Evolutionary conservation across 345 rosid genomes (phyloP).

Genomic region (Bruguiera gymnorhiza): DNA sequence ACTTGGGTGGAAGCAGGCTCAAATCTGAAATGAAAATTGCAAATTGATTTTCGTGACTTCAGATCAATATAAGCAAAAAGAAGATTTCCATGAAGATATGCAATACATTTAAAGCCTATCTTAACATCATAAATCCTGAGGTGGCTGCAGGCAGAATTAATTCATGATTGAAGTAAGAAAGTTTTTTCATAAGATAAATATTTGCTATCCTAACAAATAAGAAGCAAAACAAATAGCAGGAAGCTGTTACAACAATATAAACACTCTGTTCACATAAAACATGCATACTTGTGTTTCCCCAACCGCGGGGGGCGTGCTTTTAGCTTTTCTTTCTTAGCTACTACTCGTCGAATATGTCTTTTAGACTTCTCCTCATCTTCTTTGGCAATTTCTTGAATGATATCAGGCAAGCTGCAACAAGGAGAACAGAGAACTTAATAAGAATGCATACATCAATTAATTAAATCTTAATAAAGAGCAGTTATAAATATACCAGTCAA

Average conservation of each 20-base stretch:
- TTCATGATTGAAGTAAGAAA: too few species aligned
- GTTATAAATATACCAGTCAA: conserved; percentile 47
- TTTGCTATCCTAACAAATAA: not conserved
- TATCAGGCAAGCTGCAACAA: conserved; percentile 56
- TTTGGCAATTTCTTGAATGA: conserved; percentile 69
- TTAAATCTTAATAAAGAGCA: not conserved
- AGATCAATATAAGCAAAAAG: not conserved
- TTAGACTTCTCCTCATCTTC: conserved; percentile 79
- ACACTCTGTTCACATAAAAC: not conserved
- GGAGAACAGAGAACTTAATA: conserved; percentile 9
- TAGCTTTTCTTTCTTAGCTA: conserved; percentile 70
- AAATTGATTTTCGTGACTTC: not conserved
- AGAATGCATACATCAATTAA: conserved; percentile 4
- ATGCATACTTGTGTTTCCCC: conserved; percentile 86
- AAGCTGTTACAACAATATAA: not conserved
- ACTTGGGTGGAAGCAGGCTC: conserved; percentile 87
- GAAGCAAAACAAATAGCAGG: not conserved
- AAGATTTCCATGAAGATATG: not conserved
- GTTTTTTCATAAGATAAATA: too few species aligned
- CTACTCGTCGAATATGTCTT: conserved; percentile 44
- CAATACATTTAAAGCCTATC: not conserved
- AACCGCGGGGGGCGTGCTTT: conserved; percentile 79
- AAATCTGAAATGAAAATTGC: conserved; percentile 39
- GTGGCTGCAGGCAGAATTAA: too few species aligned
- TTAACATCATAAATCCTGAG: too few species aligned